Evolutionary conservation across 1,139 yeast species (phyloP), one percentile per base, ranked within the genome.

Genomic region (Scheffersomyces stambukii): DNA sequence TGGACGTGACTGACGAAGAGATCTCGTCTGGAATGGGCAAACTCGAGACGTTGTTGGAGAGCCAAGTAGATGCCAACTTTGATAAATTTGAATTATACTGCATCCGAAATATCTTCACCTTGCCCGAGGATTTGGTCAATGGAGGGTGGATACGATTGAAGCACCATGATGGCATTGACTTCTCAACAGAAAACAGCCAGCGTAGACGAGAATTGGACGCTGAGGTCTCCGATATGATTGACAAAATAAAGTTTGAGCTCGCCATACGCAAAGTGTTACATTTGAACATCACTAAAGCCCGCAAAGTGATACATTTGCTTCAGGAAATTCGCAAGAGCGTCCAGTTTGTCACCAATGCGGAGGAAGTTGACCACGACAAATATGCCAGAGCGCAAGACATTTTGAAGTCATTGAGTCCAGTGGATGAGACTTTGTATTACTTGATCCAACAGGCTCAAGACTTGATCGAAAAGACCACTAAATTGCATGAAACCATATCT

Each of bases 1-100:
- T 33, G 4, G 32, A 35, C 4, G 33, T 43, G 13, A 41, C 52
- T 4, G 40, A 53, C 20, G 58, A 62, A 8, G 95, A 85, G 45
- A 78, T 86, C 6, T 75, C 73, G 36, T 45, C 71, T 12, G 96
- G 96, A 0, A 79, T 93, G 0, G 93, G 85, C 1, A 79, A 81
- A 45, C 58, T 89, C 25, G 96, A 88, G 46, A 77, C 91, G 0
- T 56, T 84, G 23, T 50, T 89, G 33, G 95, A 85, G 46, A 74
- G 76, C 35, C 71, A 78, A 3, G 83, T 88, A n/a, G 96, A 88
- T 55, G 70, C 70, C 44, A 83, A 84, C 48, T 88, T 86, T 52
- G 96, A 89, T 54, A 81, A 81, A 52, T 80, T 85, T 47, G 97
- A 89, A 59, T 60, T 88, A 20, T 89, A 88, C 51, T 75, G 85